A percentile compares a stretch with the other conserved stretches of the same genome.
Evolutionary conservation across 441 rosid species (phyloP).

Genomic region (Codiaeum variegatum): DNA sequence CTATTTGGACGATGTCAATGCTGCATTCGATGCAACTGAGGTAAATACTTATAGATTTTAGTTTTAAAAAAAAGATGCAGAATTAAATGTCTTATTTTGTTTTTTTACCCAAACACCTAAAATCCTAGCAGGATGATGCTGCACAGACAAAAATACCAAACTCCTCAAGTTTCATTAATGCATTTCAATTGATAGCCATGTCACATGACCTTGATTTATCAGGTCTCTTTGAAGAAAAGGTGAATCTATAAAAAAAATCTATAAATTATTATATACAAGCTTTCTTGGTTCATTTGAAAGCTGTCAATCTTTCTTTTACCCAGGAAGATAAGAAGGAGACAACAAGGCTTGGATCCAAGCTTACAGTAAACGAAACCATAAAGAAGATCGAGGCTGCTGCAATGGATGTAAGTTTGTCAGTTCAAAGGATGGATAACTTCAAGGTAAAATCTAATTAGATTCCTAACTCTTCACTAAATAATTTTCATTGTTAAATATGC

Average conservation of each 20-base stretch:
- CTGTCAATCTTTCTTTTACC: slow-evolving; percentile 9
- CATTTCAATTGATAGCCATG: slow-evolving; percentile 91
- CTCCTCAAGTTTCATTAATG: slow-evolving; percentile 76
- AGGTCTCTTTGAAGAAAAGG: slow-evolving; percentile 83
- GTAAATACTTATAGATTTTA: slow-evolving; percentile 29
- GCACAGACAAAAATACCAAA: slow-evolving; percentile 38
- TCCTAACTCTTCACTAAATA: slow-evolving; percentile 8
- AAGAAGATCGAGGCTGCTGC: slow-evolving; percentile 90
- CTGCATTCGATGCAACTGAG: slow-evolving; percentile 60
- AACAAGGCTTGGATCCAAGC: slow-evolving; percentile 66
- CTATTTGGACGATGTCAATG: slow-evolving; percentile 47
- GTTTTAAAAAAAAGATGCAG: background rate
- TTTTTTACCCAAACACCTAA: slow-evolving; percentile 10
- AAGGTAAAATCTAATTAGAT: slow-evolving; percentile 42
- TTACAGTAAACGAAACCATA: slow-evolving; percentile 64
- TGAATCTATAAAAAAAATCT: slow-evolving; percentile 23
- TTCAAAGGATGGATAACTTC: slow-evolving; percentile 54
- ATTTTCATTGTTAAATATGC: background rate
- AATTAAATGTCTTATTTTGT: background rate
- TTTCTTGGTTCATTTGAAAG: slow-evolving; percentile 4
- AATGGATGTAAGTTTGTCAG: slow-evolving; percentile 53
- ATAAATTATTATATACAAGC: background rate
- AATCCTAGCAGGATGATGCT: slow-evolving; percentile 48
- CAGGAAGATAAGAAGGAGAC: slow-evolving; percentile 67
- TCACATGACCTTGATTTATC: slow-evolving; percentile 87